Evolutionary conservation across 2,329 filamentous ascomycete species (phyloP), one percentile per base, ranked within the genome.

Genomic region (Bipolaris zeicola): DNA sequence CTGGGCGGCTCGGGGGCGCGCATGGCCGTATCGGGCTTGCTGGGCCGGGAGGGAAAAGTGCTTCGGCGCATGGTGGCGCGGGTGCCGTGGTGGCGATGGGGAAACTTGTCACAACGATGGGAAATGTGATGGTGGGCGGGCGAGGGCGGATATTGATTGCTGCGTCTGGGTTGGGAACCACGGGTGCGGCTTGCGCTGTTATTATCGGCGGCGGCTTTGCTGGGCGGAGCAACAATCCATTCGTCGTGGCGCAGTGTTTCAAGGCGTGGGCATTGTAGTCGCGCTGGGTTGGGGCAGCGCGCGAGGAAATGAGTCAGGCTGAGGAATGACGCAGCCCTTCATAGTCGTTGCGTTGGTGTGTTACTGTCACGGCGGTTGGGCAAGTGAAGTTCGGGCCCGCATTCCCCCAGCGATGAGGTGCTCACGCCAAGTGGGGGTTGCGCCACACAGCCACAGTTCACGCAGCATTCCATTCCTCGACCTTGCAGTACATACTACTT

Each of bases 11-110:
- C 68, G 60, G 65, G 67, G 22, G 65, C 52, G 56, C 67, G 68
- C 64, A 65, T 50, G 53, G 66, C 63, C 50, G 53, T 53, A 10
- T 68, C 67, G 59, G 67, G 64, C 57, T 67, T 66, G 31, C 52
- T 31, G 47, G 66, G 60, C 65, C 73, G 70, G 33, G 66, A 61
- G 46, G 70, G 68, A 43, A 68, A 63, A 28, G 66, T 64, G 63
- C 69, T 69, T 57, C 68, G 69, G 54, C 72, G 72, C 72, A 75
- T 75, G 44, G 57, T 59, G 41, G 57, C 36, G 36, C 56, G 48
- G 44, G 45, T 50, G 57, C 50, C 43, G 52, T 47, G 43, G 34
- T 56, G 48, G 42, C 41, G 31, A 38, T 46, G 57, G 52, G 24
- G 61, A 55, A 43, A 52, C 51, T 42, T 37, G 54, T 51, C 36